A percentile compares a stretch with the other conserved stretches of the same genome.
Conservation (phyloP, 164 flowering plant genomes). For the Saururus chinensis region DNA sequence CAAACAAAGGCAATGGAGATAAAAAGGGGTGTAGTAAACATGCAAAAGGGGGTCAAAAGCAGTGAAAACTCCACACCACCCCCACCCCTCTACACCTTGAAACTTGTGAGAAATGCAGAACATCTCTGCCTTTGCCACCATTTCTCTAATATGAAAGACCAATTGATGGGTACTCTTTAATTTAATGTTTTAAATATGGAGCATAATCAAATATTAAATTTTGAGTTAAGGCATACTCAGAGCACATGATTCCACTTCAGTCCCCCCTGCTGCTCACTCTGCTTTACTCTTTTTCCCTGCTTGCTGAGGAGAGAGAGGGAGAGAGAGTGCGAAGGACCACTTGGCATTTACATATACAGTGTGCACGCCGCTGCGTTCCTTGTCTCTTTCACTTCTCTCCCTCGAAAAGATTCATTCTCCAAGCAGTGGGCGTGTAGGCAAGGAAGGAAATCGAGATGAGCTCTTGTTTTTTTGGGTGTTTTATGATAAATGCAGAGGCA, state of each 20-base stretch:
- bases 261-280: not conserved
- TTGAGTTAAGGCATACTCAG: constrained; percentile 6
- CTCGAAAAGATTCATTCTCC: not conserved
- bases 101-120: not conserved
- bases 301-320: not conserved
- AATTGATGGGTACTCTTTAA: not conserved
- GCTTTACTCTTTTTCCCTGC: not conserved
- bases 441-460: constrained; percentile 11
- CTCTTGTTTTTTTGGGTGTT: constrained; percentile 11
- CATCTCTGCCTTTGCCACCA: not conserved
- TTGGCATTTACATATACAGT: not conserved
- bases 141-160: no score
- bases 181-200: not conserved
- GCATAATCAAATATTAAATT: not conserved
- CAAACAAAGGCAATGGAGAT: not conserved
- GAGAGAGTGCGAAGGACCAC: no score
- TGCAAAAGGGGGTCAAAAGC: constrained; percentile 1
- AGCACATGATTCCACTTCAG: constrained; percentile 15
- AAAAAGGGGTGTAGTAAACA: not conserved
- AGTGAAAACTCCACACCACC: not conserved
- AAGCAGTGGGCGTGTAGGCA: not conserved
- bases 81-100: not conserved
- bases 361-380: not conserved
- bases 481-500: constrained; percentile 9
- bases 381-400: constrained; percentile 3